A percentile compares a stretch with the other conserved stretches of the same genome.
Evolutionary conservation across 2,329 filamentous ascomycete genomes (phyloP).

Genomic region (Verticillium nubilum): DNA sequence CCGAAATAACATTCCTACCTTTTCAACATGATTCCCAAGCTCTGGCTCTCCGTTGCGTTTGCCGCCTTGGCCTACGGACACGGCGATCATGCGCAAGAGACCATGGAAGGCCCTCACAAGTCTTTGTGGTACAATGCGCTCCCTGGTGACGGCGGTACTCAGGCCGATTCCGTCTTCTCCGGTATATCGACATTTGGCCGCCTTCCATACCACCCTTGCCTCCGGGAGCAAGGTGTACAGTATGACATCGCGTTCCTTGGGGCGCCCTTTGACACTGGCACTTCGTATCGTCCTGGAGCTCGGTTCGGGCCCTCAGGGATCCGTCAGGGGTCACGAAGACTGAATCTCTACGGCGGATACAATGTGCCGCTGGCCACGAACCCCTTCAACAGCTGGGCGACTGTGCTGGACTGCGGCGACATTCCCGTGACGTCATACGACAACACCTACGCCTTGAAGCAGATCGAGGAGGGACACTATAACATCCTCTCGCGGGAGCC

Average conservation of each 20-base stretch:
- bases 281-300: slow-evolving; percentile 77
- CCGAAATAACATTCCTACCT: background rate
- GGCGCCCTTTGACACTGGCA: slow-evolving; percentile 81
- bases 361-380: slow-evolving; percentile 77
- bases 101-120: slow-evolving; percentile 64
- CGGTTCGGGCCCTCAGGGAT: slow-evolving; percentile 82
- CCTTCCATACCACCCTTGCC: slow-evolving; percentile 70
- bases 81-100: slow-evolving; percentile 52
- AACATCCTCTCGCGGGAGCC: slow-evolving; percentile 66
- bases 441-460: slow-evolving; percentile 73
- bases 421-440: slow-evolving; percentile 77
- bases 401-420: slow-evolving; percentile 76
- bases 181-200: slow-evolving; percentile 83
- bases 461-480: slow-evolving; percentile 83
- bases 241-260: slow-evolving; percentile 86
- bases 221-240: slow-evolving; percentile 62
- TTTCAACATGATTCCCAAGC: slow-evolving; percentile 20
- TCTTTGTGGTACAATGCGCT: slow-evolving; percentile 78
- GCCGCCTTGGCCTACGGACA: slow-evolving; percentile 54
- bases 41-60: slow-evolving; percentile 31
- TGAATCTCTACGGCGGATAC: slow-evolving; percentile 86
- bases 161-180: slow-evolving; percentile 84
- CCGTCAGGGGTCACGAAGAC: slow-evolving; percentile 75
- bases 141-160: slow-evolving; percentile 78
- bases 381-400: slow-evolving; percentile 77